Conservation (phyloP, 2,329 filamentous ascomycete genomes). For the Drechslerella coelobrocha region DNA sequence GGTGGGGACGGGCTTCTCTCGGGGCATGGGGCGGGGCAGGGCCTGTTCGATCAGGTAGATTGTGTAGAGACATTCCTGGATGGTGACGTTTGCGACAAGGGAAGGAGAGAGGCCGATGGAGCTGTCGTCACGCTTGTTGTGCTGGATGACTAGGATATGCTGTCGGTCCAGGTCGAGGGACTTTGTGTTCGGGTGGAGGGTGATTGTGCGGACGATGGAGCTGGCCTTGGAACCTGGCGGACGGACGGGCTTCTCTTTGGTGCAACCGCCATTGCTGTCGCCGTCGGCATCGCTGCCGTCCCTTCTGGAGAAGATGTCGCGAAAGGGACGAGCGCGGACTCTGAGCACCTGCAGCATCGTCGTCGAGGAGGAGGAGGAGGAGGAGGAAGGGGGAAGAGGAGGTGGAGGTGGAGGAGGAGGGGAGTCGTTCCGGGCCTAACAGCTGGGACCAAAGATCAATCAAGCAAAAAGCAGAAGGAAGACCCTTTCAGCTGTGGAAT, state of each 20-base stretch:
- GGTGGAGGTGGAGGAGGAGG: no score
- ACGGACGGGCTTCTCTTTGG: slow-evolving; percentile 15
- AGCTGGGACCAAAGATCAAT: no score
- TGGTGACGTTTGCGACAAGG: slow-evolving; percentile 5
- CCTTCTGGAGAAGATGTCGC: slow-evolving; percentile 20
- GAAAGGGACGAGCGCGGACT: slow-evolving; percentile 17
- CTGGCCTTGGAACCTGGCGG: background rate
- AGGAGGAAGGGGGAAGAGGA: background rate
- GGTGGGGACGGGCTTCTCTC: slow-evolving; percentile 20
- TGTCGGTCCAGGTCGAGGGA: slow-evolving; percentile 20
- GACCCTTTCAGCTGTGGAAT: no score
- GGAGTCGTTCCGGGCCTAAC: no score
- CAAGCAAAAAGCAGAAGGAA: no score
- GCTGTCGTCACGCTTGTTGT: slow-evolving; percentile 19
- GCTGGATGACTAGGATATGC: slow-evolving; percentile 25
- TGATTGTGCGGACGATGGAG: slow-evolving; percentile 13
- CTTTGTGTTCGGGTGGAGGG: slow-evolving; percentile 16
- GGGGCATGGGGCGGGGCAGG: slow-evolving; percentile 9
- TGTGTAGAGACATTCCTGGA: slow-evolving; percentile 27
- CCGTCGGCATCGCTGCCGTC: background rate
- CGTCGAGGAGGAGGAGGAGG: background rate
- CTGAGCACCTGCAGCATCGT: slow-evolving; percentile 27
- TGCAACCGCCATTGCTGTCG: background rate
- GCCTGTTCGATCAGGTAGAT: slow-evolving; percentile 22
- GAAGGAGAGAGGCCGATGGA: background rate